Conservation (phyloP, 2,329 filamentous ascomycete genomes). For the Didymellaceae sp. region DNA sequence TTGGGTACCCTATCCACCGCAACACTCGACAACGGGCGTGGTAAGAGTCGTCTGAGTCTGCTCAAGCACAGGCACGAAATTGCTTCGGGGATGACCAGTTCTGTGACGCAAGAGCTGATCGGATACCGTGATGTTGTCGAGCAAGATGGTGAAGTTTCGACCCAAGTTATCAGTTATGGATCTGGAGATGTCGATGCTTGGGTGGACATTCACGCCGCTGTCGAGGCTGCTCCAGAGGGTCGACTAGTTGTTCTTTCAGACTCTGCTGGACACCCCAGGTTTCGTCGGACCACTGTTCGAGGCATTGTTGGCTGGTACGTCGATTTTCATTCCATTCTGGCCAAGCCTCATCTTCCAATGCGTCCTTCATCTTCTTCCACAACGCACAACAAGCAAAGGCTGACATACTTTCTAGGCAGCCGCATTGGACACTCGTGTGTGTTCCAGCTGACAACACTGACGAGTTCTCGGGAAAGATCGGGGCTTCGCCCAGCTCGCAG, state of each 20-base stretch:
- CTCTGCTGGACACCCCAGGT: slow-evolving; percentile 88
- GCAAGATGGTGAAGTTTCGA: slow-evolving; percentile 18
- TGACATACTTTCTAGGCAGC: slow-evolving; percentile 56
- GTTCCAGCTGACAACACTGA: slow-evolving; percentile 79
- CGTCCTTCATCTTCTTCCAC: no score
- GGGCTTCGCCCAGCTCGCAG: slow-evolving; percentile 58
- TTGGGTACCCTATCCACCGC: slow-evolving; percentile 88
- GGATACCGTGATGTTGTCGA: slow-evolving; percentile 66
- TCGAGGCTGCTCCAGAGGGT: slow-evolving; percentile 71
- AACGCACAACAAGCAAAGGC: no score
- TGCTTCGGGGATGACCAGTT: slow-evolving; percentile 88
- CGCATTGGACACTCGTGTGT: slow-evolving; percentile 91
- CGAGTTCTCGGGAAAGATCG: slow-evolving; percentile 47
- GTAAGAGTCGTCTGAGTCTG: slow-evolving; percentile 85
- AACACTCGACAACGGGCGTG: slow-evolving; percentile 87
- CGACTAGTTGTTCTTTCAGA: slow-evolving; percentile 89
- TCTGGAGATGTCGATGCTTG: slow-evolving; percentile 88
- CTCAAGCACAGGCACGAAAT: slow-evolving; percentile 95
- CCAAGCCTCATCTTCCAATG: no score
- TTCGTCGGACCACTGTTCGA: slow-evolving; percentile 84
- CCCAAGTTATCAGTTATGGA: slow-evolving; percentile 78
- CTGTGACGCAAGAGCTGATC: slow-evolving; percentile 90
- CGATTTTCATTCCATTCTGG: background rate
- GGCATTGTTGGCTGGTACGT: slow-evolving; percentile 83
- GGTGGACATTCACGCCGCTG: slow-evolving; percentile 88